Evolutionary conservation across 768 basidiomycete genomes (phyloP).

Genomic region (Termitomyces sp.): DNA sequence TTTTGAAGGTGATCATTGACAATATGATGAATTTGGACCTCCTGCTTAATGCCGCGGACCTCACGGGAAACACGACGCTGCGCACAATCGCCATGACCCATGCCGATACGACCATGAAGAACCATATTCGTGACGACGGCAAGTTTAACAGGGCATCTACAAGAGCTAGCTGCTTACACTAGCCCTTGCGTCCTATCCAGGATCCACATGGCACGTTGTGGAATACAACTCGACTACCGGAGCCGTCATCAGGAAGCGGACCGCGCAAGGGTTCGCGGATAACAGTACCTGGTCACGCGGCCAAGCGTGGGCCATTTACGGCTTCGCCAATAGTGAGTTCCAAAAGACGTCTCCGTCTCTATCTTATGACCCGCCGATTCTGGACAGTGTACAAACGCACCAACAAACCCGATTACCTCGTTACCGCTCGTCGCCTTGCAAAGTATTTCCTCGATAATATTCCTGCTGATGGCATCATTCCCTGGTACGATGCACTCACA

Average conservation of each 20-base stretch:
- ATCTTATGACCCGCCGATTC: not conserved
- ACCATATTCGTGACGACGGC: slow-evolving; percentile 69
- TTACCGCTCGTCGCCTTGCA: slow-evolving; percentile 60
- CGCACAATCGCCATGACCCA: slow-evolving; percentile 62
- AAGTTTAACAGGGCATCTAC: slow-evolving; percentile 14
- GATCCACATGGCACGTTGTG: slow-evolving; percentile 60
- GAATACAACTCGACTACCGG: slow-evolving; percentile 71
- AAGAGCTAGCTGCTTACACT: not conserved
- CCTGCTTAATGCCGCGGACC: slow-evolving; percentile 52
- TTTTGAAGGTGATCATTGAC: slow-evolving; percentile 65
- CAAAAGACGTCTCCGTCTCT: no score
- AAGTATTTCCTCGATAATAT: slow-evolving; percentile 58
- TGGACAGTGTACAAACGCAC: slow-evolving; percentile 61
- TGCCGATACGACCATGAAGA: slow-evolving; percentile 65
- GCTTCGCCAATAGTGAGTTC: slow-evolving; percentile 65
- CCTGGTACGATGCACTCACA: slow-evolving; percentile 47
- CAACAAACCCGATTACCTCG: slow-evolving; percentile 46
- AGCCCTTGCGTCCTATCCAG: slow-evolving; percentile 22
- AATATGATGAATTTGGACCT: slow-evolving; percentile 83
- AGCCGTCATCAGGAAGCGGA: slow-evolving; percentile 52
- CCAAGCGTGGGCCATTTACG: slow-evolving; percentile 71
- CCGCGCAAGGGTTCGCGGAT: slow-evolving; percentile 64
- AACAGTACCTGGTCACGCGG: slow-evolving; percentile 75
- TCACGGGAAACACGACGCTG: slow-evolving; percentile 63
- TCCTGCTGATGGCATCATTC: slow-evolving; percentile 60